Percentiles rank a stretch among this genome's conserved stretches.
These are phyloP conservation scores for Hymenoscyphus occultus DNA, from an alignment of 2,329 filamentous ascomycete genomes.

Conservation along the genomic window DNA sequence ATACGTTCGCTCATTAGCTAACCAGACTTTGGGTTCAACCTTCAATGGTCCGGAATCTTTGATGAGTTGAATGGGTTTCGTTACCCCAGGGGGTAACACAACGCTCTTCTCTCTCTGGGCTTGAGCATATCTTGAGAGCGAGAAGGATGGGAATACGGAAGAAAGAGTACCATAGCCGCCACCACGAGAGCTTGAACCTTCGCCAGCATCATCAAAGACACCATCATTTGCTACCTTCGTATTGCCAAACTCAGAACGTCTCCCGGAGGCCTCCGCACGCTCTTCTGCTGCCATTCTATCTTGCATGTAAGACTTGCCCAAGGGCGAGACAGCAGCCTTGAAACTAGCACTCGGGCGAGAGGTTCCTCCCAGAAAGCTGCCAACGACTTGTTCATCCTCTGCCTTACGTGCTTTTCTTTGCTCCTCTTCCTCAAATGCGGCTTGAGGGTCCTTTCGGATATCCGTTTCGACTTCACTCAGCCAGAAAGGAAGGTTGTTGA, in stretches of 20 bases:
- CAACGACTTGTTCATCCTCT: conserved; percentile 85
- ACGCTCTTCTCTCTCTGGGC: conserved; percentile 50
- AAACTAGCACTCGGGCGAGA: conserved; percentile 44
- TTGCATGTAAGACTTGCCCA: conserved; percentile 62
- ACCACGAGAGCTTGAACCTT: conserved; percentile 36
- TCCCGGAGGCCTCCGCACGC: conserved; percentile 17
- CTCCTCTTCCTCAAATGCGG: conserved; percentile 88
- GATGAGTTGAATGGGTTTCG: conserved; percentile 80
- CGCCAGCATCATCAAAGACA: conserved; percentile 36
- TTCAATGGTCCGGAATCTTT: conserved; percentile 91
- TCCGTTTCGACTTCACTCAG: conserved; percentile 86
- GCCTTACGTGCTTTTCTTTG: conserved; percentile 75
- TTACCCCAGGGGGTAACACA: conserved; percentile 80
- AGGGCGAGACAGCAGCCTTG: conserved; percentile 62
- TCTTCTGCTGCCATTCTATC: conserved; percentile 52
- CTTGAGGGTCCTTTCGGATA: conserved; percentile 88
- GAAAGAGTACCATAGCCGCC: conserved; percentile 57
- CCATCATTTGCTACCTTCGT: conserved; percentile 20
- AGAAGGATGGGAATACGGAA: conserved; percentile 78
- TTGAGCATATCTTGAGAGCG: conserved; percentile 71
- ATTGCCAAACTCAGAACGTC: conserved; percentile 34
- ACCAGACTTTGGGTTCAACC: conserved; percentile 97
- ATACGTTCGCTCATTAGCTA: conserved; percentile 96
- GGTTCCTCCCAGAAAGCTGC: conserved; percentile 75
- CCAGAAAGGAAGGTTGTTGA: conserved; percentile 97